Base-by-base conservation (phyloP, 495 filamentous ascomycete species). In the Neurospora sp. region DNA sequence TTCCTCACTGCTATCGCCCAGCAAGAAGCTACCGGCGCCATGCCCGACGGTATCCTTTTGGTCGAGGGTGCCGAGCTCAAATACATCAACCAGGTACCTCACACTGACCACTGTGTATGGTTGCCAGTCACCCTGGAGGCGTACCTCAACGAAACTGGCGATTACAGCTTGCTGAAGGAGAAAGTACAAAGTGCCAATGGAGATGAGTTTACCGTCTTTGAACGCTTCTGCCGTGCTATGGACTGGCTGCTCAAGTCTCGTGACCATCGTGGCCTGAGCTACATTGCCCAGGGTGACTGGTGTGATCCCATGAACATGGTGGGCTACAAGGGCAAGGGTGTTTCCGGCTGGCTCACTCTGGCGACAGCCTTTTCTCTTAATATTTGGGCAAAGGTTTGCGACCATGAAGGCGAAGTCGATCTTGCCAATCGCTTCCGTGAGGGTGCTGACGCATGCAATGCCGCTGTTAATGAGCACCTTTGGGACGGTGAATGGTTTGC, bases 221-320 rank as follows among this genome's bases (percentile, higher is more conserved):
- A 87, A 74, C 82, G 87, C 73, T 83, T 87, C 78, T 80, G 82
- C 77, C 81, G 84, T 38, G 86, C 87, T 53, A 85, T 88, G 83
- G 84, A 88, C 76, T 88, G 84, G 82, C 75, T 88, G 2, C 77
- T 87, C 14, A 73, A 78, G 12, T 78, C 83, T 3, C 85, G 87
- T 48, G 87, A 88, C 73, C 72, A 84, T 39, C 84, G 86, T 20
- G 87, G 87, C 9, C 81, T 88, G 41, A 87, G 85, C 78, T 88
- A 82, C 79, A 87, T 88, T 71, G 84, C 84, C 1, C 86, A 88
- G 73, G 87, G 87, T 53, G 87, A 88, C 73, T 88, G 87, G 87
- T 88, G 87, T 73, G 87, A 88, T 73, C 87, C 87, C 61, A 85
- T 88, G 82, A 88, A 88, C 77, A 88, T 88, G 87, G 87, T 87